Evolutionary conservation across 1,284 basidiomycete genomes (phyloP), one percentile per base, ranked within the genome.

Genomic region (Kalmanozyma brasiliensis): DNA sequence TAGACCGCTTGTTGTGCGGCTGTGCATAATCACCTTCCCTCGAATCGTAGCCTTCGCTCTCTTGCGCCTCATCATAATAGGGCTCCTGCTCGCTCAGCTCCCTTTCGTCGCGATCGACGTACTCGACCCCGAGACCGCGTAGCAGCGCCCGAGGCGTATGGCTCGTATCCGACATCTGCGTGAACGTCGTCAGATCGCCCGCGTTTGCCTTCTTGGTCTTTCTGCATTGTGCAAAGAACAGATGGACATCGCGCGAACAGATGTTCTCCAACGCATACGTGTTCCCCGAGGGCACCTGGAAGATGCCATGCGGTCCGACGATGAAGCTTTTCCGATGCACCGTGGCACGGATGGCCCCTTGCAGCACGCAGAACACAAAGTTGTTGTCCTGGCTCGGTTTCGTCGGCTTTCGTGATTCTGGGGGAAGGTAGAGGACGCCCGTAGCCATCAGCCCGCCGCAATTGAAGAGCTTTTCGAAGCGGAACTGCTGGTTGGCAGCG

Each of bases 201-300:
- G 45, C 57, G 2, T 47, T 48, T 4, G 52, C 53, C 41, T 57
- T 61, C 10, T 45, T 52, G 2, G 49, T 82, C 49, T 91, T 91
- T 33, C 94, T 88, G 1, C 91, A 91, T 84, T 98, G 96, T 0
- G 93, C 89, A 83, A 98, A 98, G 85, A 95, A 95, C 8, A 98
- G 83, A 75, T 87, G 88, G 11, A 90, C 91, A 46, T 91, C 89
- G 26, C 91, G 87, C 38, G 90, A 86, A 17, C 87, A 88, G 20
- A 95, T 89, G 82, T 98, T 98, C 77, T 90, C 87, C 79, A 98
- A 92, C 51, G 87, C 88, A 82, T 98, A 98, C 8, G 87, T 87
- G 82, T 98, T 98, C 24, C 93, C 93, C 91, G 75, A 13, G 2
- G 94, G 94, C 22, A 97, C 89, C 76, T 96, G 86, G 82, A 96